A percentile compares a stretch with the other conserved stretches of the same genome.
phyloP scores from a whole-genome alignment of 208 protist genomes.

The Leishmania tarentolae region DNA sequence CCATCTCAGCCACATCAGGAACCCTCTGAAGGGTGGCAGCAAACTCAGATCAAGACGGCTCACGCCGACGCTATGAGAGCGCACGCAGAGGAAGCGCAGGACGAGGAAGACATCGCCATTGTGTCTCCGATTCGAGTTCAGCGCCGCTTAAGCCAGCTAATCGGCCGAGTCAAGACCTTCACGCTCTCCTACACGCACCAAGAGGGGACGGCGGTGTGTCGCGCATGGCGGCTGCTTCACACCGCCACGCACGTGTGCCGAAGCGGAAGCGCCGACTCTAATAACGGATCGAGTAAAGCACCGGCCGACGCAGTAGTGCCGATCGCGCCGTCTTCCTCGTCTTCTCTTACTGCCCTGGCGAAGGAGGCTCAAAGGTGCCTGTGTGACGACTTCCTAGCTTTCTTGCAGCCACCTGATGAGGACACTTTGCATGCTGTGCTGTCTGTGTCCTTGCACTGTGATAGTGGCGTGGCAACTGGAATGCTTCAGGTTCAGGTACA shows the following conservation, averaged over 20 bases:
- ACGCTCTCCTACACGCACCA: slow-evolving; percentile 64
- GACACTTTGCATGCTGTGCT: slow-evolving; percentile 37
- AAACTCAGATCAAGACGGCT: background rate
- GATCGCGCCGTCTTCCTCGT: background rate
- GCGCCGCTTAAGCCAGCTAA: slow-evolving; percentile 23
- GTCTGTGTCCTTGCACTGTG: slow-evolving; percentile 35
- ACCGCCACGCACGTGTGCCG: slow-evolving; percentile 3
- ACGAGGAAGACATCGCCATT: slow-evolving; percentile 7
- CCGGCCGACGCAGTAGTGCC: background rate
- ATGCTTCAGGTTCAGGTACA: slow-evolving; percentile 69
- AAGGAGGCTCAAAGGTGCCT: slow-evolving; percentile 44
- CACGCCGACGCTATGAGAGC: background rate
- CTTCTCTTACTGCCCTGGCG: slow-evolving; percentile 19
- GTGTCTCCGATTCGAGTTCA: slow-evolving; percentile 30
- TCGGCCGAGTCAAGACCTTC: slow-evolving; percentile 62
- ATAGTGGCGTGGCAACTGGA: slow-evolving; percentile 39
- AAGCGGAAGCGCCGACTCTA: background rate
- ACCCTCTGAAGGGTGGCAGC: background rate
- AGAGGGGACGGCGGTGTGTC: slow-evolving; percentile 71
- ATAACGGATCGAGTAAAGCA: background rate
- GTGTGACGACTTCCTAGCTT: slow-evolving; percentile 59
- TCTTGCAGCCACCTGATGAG: slow-evolving; percentile 55
- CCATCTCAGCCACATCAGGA: background rate
- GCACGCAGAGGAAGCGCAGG: background rate
- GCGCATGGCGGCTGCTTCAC: slow-evolving; percentile 75